Percentiles rank a stretch among this genome's conserved stretches.
Conservation (phyloP, 306 rosid species). For the Parietaria judaica region DNA sequence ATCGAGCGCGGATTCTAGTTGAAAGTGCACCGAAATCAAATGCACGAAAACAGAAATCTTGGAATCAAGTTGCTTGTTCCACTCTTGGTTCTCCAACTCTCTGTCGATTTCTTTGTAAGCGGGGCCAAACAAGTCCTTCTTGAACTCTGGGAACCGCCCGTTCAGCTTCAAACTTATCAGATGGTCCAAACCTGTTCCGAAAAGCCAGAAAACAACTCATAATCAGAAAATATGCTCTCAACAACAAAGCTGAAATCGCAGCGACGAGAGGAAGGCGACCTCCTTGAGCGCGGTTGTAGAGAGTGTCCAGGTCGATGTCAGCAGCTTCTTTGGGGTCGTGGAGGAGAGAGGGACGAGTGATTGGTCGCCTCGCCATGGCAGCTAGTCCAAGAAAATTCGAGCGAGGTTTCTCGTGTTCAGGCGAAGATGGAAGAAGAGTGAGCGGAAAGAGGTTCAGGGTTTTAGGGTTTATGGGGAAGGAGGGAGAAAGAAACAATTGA, state of each 20-base stretch:
- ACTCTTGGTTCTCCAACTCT: slow-evolving; percentile 57
- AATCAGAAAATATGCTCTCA: background rate
- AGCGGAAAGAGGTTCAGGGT: too few relatives aligned
- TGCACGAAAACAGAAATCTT: slow-evolving; percentile 54
- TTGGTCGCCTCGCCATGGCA: slow-evolving; percentile 50
- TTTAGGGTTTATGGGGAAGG: too few relatives aligned
- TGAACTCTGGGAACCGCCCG: slow-evolving; percentile 54
- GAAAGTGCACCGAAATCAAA: slow-evolving; percentile 56
- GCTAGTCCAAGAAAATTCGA: slow-evolving; percentile 20
- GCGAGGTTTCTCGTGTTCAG: slow-evolving; percentile 26
- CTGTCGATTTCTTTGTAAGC: slow-evolving; percentile 64
- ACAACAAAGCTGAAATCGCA: background rate
- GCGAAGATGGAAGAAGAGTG: slow-evolving; percentile 4
- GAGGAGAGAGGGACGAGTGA: slow-evolving; percentile 74
- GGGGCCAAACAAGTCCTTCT: slow-evolving; percentile 59
- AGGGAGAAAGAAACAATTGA: too few relatives aligned
- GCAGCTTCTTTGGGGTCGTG: slow-evolving; percentile 80
- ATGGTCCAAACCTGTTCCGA: slow-evolving; percentile 57
- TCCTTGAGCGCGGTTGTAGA: slow-evolving; percentile 36
- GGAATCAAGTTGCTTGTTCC: slow-evolving; percentile 48
- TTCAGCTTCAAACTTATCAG: slow-evolving; percentile 36
- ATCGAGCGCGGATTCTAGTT: slow-evolving; percentile 46
- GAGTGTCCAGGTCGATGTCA: slow-evolving; percentile 55
- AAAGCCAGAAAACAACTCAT: slow-evolving; percentile 5
- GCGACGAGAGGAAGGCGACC: too few relatives aligned